Base-by-base conservation (phyloP, 2,329 filamentous ascomycete species). In the Pseudogymnoascus sp. region DNA sequence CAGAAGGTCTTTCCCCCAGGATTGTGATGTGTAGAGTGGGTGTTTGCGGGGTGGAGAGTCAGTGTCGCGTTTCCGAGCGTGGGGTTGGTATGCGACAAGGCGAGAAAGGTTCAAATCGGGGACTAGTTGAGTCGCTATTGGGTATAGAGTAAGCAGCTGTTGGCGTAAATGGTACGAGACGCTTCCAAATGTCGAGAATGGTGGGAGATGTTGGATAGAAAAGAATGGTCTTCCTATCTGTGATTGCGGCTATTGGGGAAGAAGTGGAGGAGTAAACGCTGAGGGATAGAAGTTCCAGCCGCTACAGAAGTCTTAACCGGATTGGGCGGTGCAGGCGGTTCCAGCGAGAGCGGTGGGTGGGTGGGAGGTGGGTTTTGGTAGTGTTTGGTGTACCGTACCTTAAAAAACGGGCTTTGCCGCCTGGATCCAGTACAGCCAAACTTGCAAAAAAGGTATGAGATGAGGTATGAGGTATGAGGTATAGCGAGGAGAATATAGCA, bases 281-380 rank as follows among this genome's bases (percentile, higher is more conserved):
- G 44, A 17, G 60, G 31, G 38, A 56, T 42, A 37, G 59, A 60
- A 60, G 59, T 37, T 37, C 59, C 33, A 42, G 59, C 19, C 38
- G 38, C 38, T 37, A 60, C 31, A 59, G 50, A 50, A 40, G 7
- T 13, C 31, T 35, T 59, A 23, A 37, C 59, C 53, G 59, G 53
- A 56, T 62, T 33, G 62, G 61, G 60, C 38, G 62, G 60, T 63
- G 37, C 56, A 60, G 61, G 60, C 38, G 62, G 60, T 63, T 42
- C 56, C 56, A 60, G 56, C 56, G 44, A 44, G 56, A 61, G 63
- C 21, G 40, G 42, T 21, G 46, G 63, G 53, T 63, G 35, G 42
- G 59, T n/a, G n/a, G n/a, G n/a, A n/a, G n/a, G n/a, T n/a, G n/a
- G n/a, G n/a, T n/a, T n/a, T 38, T 33, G 21, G 10, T 29, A 23